These are phyloP conservation scores for Cercospora berteroae DNA, from an alignment of 2,329 filamentous ascomycete genomes.

Conservation along the genomic window DNA sequence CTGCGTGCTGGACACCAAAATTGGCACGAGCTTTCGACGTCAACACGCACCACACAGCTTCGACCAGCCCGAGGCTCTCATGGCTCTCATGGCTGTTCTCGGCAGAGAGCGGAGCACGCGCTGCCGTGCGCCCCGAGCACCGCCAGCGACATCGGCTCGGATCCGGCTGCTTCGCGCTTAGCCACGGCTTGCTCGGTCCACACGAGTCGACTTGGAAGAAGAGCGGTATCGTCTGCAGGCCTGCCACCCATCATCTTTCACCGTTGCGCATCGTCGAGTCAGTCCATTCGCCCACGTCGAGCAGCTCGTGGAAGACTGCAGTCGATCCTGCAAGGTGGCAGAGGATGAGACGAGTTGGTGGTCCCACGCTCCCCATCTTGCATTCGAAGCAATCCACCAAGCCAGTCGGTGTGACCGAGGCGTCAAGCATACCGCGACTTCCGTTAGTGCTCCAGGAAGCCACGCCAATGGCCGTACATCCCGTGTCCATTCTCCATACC, in stretches of 20 bases:
- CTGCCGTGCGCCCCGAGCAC: neutral
- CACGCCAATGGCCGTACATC: constrained; percentile 8
- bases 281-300: neutral
- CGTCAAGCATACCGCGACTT: constrained; percentile 21
- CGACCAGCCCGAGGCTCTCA: constrained; percentile 6
- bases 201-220: neutral
- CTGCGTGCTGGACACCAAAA: neutral
- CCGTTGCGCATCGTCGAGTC: neutral
- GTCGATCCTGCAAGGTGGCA: neutral
- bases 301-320: constrained; percentile 7
- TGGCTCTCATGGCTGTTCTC: neutral
- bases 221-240: neutral
- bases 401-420: constrained; percentile 15
- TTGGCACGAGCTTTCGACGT: neutral
- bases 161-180: neutral
- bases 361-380: neutral
- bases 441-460: constrained; percentile 14
- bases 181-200: neutral
- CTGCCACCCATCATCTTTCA: no score
- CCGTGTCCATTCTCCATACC: neutral
- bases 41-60: constrained; percentile 6
- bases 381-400: neutral
- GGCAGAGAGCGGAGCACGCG: constrained; percentile 1
- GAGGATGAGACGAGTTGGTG: neutral
- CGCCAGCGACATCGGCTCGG: neutral